phyloP scores from a whole-genome alignment of 148 eudicot species.

The Polygonum aviculare region DNA sequence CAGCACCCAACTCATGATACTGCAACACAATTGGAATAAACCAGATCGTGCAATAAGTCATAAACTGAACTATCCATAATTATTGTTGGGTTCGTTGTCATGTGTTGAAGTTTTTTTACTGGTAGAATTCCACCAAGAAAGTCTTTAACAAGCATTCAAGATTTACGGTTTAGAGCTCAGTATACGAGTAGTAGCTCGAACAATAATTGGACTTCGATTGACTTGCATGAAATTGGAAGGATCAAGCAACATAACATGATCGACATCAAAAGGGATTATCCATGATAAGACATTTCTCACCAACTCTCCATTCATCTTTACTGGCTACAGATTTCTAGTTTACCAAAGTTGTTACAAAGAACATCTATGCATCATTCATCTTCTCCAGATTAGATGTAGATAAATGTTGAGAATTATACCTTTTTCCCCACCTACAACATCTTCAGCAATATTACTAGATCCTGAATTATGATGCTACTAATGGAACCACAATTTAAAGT shows the following conservation, averaged over 20 bases:
- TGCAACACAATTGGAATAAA: conserved; percentile 17
- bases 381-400: background rate
- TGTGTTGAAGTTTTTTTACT: background rate
- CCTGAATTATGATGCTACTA: background rate
- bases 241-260: background rate
- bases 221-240: background rate
- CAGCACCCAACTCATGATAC: conserved; percentile 88
- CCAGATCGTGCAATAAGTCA: background rate
- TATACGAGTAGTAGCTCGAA: background rate
- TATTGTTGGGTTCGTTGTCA: background rate
- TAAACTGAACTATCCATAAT: background rate
- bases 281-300: background rate
- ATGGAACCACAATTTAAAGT: background rate
- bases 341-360: background rate
- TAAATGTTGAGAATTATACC: background rate
- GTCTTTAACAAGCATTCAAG: background rate
- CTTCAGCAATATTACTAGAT: background rate
- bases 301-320: background rate
- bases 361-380: background rate
- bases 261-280: background rate
- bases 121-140: background rate
- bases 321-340: background rate
- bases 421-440: background rate
- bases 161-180: background rate
- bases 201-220: background rate